Evolutionary conservation across 2,329 filamentous ascomycete species (phyloP).

Genomic region (Macrophomina pseudophaseolina): DNA sequence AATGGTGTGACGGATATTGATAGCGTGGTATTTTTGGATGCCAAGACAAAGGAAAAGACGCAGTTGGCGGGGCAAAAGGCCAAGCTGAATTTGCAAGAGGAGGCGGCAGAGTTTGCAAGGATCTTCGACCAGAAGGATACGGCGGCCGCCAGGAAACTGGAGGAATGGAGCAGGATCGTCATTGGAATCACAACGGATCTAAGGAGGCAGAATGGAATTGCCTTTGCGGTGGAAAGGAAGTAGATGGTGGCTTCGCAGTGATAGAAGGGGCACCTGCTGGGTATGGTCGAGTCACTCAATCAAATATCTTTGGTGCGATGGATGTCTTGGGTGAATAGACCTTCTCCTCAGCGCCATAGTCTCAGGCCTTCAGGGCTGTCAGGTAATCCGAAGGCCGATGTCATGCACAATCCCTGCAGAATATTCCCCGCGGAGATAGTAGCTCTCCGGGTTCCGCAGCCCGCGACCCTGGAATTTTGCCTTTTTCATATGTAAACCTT

Average conservation of each 20-base stretch:
- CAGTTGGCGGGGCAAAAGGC: slow-evolving; percentile 47
- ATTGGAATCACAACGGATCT: slow-evolving; percentile 50
- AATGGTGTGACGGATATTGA: slow-evolving; percentile 54
- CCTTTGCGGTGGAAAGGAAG: slow-evolving; percentile 46
- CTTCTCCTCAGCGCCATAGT: no score
- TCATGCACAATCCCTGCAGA: background rate
- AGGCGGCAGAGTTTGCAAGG: slow-evolving; percentile 53
- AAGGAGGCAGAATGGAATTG: slow-evolving; percentile 51
- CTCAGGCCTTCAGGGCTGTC: no score
- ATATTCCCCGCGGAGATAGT: background rate
- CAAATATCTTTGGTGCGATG: no score
- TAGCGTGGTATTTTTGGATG: slow-evolving; percentile 47
- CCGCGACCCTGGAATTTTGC: background rate
- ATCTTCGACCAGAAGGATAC: slow-evolving; percentile 49
- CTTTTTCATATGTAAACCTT: background rate
- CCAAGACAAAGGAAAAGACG: slow-evolving; percentile 48
- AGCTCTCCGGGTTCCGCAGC: background rate
- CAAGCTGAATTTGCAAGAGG: slow-evolving; percentile 53
- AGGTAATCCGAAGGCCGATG: background rate
- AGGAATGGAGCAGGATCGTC: slow-evolving; percentile 49
- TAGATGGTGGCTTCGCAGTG: background rate
- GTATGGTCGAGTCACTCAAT: no score
- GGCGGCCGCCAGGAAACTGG: slow-evolving; percentile 44
- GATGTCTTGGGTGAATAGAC: no score
- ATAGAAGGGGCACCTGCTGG: no score